Conservation (phyloP, 371 early-diverging fungal species). For the Nosema bombycis region DNA sequence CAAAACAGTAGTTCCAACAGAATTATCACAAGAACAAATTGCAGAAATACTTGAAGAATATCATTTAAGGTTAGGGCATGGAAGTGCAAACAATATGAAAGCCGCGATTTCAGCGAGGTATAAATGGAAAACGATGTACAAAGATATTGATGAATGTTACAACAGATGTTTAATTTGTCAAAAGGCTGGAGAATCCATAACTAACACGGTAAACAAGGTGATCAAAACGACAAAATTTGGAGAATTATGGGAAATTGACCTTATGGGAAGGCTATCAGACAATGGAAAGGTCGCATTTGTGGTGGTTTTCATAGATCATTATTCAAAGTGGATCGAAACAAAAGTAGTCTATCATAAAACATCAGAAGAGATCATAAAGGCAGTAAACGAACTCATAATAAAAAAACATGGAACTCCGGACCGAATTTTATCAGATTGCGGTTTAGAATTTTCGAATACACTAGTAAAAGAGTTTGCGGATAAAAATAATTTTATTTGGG, state of each 20-base stretch:
- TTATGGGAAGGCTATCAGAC: constrained; percentile 21
- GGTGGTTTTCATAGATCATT: constrained; percentile 9
- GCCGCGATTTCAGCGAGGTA: constrained; percentile 2
- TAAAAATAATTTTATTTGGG: not conserved
- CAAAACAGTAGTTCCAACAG: not conserved
- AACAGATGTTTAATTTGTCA: constrained; percentile 26
- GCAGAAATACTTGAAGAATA: constrained; percentile 20
- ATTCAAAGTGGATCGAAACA: constrained; percentile 17
- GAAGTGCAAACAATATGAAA: constrained; percentile 14
- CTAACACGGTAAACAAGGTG: not conserved
- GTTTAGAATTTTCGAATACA: constrained; percentile 18
- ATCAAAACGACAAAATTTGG: not conserved
- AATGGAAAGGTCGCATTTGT: not conserved
- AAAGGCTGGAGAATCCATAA: not conserved
- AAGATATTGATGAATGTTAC: constrained; percentile 5
- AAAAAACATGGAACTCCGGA: constrained; percentile 16
- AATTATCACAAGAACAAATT: not conserved
- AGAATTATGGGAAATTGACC: constrained; percentile 30
- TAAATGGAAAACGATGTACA: constrained; percentile 16
- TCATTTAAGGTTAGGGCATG: constrained; percentile 28
- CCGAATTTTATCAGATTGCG: constrained; percentile 23
- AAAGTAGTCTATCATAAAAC: not conserved
- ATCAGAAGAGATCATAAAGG: not conserved
- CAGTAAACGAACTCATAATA: not conserved
- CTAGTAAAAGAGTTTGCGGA: not conserved